These are phyloP conservation scores for Xylariaceae sp. DNA, from an alignment of 2,329 filamentous ascomycete genomes.

Conservation along the genomic window DNA sequence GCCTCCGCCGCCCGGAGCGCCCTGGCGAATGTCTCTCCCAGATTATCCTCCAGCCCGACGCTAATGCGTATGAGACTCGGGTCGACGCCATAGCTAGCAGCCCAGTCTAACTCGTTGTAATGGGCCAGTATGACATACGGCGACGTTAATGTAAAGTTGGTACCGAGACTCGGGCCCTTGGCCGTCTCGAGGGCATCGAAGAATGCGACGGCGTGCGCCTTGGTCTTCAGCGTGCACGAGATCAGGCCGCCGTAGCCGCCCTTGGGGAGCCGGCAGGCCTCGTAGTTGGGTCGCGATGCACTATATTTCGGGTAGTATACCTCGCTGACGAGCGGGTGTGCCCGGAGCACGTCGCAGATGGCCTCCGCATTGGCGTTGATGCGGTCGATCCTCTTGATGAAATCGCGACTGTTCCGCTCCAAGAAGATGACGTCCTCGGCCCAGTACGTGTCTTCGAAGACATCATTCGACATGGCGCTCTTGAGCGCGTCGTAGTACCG, in stretches of 20 bases:
- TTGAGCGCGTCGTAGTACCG: constrained; percentile 69
- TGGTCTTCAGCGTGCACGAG: constrained; percentile 72
- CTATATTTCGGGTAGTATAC: constrained; percentile 86
- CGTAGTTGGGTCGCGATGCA: constrained; percentile 67
- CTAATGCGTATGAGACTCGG: constrained; percentile 78
- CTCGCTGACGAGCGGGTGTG: constrained; percentile 62
- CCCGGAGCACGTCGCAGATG: constrained; percentile 67
- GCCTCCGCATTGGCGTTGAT: constrained; percentile 83
- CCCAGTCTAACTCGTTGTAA: constrained; percentile 90
- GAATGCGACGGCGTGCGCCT: constrained; percentile 70
- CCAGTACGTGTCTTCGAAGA: constrained; percentile 90
- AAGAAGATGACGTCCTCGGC: constrained; percentile 90
- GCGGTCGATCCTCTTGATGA: constrained; percentile 72
- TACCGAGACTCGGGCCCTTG: constrained; percentile 92
- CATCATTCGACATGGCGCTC: constrained; percentile 50
- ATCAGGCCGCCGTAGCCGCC: constrained; percentile 89
- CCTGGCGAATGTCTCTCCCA: constrained; percentile 59
- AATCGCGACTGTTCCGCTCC: constrained; percentile 94
- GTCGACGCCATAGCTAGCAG: constrained; percentile 74
- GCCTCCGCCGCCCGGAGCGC: constrained; percentile 62
- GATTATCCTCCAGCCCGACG: constrained; percentile 75
- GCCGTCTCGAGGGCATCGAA: constrained; percentile 82
- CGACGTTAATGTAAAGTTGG: constrained; percentile 90
- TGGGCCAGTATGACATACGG: constrained; percentile 92
- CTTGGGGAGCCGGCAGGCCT: constrained; percentile 65